Percentiles rank a stretch among this genome's conserved stretches.
These are phyloP conservation scores for Stipa capillata DNA, from an alignment of 176 grass and related monocot genomes.

Conservation along the genomic window DNA sequence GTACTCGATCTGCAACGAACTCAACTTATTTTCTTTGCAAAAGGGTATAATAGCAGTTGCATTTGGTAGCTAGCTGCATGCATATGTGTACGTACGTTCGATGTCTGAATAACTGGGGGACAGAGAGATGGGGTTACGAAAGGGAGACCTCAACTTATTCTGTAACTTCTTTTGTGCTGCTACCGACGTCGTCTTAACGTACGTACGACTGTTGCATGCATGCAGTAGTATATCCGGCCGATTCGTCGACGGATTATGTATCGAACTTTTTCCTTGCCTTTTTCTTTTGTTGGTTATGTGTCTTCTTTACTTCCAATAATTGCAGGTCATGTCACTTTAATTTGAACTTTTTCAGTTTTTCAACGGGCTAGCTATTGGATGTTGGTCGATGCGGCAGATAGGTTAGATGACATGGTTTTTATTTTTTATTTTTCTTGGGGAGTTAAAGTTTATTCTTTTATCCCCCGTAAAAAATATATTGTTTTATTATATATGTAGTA, in stretches of 20 bases:
- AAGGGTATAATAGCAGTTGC: not conserved
- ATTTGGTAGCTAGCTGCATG: not conserved
- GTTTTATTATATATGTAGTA: too few relatives aligned
- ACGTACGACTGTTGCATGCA: not conserved
- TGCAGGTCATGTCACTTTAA: not conserved
- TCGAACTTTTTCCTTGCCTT: not conserved
- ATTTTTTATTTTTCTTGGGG: not conserved
- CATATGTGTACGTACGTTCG: not conserved
- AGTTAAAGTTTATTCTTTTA: too few relatives aligned
- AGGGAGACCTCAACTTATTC: not conserved
- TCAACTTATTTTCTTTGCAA: too few relatives aligned
- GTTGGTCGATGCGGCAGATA: not conserved
- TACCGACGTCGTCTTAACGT: not conserved
- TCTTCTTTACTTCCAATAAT: slow-evolving; percentile 3
- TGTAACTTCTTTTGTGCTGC: not conserved
- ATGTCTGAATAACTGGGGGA: not conserved
- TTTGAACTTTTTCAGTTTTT: not conserved
- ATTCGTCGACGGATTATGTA: not conserved
- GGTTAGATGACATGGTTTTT: not conserved
- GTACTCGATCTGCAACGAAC: not conserved
- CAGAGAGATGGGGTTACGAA: not conserved
- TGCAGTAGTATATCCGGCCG: not conserved
- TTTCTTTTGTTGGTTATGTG: not conserved
- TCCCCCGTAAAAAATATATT: too few relatives aligned
- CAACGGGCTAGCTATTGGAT: not conserved